Conservation (phyloP, 371 early-diverging fungal species). For the Circinella umbellata region DNA sequence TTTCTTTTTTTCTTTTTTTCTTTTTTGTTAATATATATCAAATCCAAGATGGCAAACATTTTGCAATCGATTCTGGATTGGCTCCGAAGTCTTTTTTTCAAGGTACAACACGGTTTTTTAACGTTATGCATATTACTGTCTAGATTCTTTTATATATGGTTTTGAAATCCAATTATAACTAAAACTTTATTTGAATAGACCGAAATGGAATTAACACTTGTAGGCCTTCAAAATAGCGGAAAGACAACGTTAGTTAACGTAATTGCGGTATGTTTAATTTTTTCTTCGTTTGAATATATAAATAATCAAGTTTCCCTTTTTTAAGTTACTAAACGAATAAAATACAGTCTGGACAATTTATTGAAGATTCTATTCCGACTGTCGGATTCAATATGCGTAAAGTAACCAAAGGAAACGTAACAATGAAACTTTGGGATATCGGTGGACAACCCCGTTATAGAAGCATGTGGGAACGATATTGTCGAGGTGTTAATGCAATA, state of each 20-base stretch:
- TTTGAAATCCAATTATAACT: too few relatives aligned
- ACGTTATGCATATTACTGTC: too few relatives aligned
- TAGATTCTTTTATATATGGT: too few relatives aligned
- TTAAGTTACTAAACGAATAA: too few relatives aligned
- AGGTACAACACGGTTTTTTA: conserved; percentile 41
- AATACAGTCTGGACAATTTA: conserved; percentile 87
- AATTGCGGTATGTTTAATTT: conserved; percentile 80
- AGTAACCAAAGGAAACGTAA: conserved; percentile 90
- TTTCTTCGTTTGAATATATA: neutral
- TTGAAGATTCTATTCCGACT: conserved; percentile 97
- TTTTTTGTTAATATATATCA: too few relatives aligned
- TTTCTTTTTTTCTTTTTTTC: too few relatives aligned
- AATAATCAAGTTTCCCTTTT: too few relatives aligned
- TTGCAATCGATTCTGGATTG: conserved; percentile 85
- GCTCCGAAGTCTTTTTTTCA: conserved; percentile 93
- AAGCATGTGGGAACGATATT: conserved; percentile 98
- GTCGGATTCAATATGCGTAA: conserved; percentile 99
- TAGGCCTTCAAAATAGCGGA: conserved; percentile 97
- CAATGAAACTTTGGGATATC: conserved; percentile 99
- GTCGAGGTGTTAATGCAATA: conserved; percentile 96
- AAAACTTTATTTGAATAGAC: conserved; percentile 35
- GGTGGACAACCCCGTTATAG: conserved; percentile 97
- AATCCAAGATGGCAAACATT: conserved; percentile 62
- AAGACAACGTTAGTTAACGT: conserved; percentile 98
- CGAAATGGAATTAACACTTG: conserved; percentile 98